Evolutionary conservation across 2,329 filamentous ascomycete species (phyloP).

Genomic region (Exophiala mesophila): DNA sequence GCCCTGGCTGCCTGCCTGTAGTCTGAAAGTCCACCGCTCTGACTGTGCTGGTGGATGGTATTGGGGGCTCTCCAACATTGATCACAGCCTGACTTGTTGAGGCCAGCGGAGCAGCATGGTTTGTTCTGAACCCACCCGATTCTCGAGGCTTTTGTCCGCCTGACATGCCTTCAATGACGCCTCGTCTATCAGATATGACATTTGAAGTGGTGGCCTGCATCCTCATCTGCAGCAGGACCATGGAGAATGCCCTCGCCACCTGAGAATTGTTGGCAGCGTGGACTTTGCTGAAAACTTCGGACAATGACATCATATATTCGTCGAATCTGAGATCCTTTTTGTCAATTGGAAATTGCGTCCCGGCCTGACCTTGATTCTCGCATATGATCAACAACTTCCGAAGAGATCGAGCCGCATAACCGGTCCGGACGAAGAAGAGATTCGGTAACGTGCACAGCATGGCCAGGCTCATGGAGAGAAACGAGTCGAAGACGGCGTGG

Average conservation of each 20-base stretch:
- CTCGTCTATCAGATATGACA: slow-evolving; percentile 6
- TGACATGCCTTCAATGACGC: neutral
- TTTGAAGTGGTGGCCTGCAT: slow-evolving; percentile 6
- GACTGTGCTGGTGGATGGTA: neutral
- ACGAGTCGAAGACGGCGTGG: slow-evolving; percentile 61
- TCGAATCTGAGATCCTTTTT: slow-evolving; percentile 62
- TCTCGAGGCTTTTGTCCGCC: neutral
- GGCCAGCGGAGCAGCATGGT: no score
- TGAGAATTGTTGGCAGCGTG: slow-evolving; percentile 13
- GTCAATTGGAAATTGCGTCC: slow-evolving; percentile 40
- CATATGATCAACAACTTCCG: slow-evolving; percentile 54
- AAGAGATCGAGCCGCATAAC: slow-evolving; percentile 65
- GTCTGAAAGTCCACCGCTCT: neutral
- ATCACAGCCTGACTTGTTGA: neutral
- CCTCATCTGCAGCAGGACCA: slow-evolving; percentile 17
- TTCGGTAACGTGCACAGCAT: slow-evolving; percentile 62
- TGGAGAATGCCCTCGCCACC: slow-evolving; percentile 14
- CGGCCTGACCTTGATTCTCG: slow-evolving; percentile 11
- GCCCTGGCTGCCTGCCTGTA: no score
- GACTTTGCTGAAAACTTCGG: slow-evolving; percentile 58
- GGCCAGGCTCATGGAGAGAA: slow-evolving; percentile 55
- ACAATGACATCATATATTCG: slow-evolving; percentile 62
- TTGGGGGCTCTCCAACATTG: neutral
- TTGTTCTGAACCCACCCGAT: neutral
- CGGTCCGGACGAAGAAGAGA: slow-evolving; percentile 65